A percentile compares a stretch with the other conserved stretches of the same genome.
Evolutionary conservation across 2,329 filamentous ascomycete genomes (phyloP).

Genomic region (Fusarium pseudocircinatum): DNA sequence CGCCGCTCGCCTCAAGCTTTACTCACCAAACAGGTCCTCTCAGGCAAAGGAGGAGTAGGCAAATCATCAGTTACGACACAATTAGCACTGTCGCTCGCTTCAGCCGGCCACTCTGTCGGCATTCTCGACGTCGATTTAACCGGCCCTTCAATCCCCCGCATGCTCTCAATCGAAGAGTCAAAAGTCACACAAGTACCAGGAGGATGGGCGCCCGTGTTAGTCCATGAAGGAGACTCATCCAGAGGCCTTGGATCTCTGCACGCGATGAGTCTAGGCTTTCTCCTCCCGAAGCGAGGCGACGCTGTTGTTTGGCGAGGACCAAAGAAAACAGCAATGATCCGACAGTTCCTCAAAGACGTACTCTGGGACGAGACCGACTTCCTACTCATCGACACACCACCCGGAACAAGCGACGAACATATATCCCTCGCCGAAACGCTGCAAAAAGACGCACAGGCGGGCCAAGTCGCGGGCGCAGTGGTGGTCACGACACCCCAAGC

Average conservation of each 20-base stretch:
- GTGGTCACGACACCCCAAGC: conserved; percentile 97
- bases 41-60: conserved; percentile 96
- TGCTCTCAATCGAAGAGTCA: conserved; percentile 87
- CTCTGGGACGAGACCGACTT: conserved; percentile 90
- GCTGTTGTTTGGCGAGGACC: conserved; percentile 97
- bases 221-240: conserved; percentile 70
- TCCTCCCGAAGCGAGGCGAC: conserved; percentile 83
- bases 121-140: conserved; percentile 97
- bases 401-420: conserved; percentile 96
- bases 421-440: conserved; percentile 93
- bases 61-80: conserved; percentile 99
- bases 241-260: conserved; percentile 70
- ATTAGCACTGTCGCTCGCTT: conserved; percentile 86
- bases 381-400: conserved; percentile 93
- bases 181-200: conserved; percentile 92
- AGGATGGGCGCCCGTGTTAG: conserved; percentile 90
- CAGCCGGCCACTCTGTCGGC: conserved; percentile 88
- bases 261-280: conserved; percentile 94
- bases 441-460: conserved; percentile 67
- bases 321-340: conserved; percentile 99
- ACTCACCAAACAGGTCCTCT: conserved; percentile 70
- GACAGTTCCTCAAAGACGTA: conserved; percentile 93
- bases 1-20: background rate
- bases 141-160: conserved; percentile 93
- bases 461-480: conserved; percentile 85